A percentile compares a stretch with the other conserved stretches of the same genome.
Conservation (phyloP, 2,329 filamentous ascomycete genomes). For the Cercospora citrullina region DNA sequence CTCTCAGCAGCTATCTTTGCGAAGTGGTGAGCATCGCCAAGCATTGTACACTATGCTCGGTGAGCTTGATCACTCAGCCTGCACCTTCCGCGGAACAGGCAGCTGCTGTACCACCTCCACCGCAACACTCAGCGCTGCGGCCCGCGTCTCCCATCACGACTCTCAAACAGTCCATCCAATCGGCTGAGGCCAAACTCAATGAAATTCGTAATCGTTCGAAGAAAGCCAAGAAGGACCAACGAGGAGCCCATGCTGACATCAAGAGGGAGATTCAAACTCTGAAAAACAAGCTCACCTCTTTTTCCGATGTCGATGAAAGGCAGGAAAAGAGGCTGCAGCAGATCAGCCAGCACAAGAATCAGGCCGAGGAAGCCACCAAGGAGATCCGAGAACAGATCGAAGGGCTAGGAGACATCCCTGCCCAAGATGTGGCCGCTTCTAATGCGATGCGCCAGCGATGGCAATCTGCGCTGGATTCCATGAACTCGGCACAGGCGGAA, state of each 20-base stretch:
- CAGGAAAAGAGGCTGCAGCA: conserved; percentile 73
- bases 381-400: conserved; percentile 62
- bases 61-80: conserved; percentile 68
- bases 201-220: conserved; percentile 71
- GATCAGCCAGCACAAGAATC: conserved; percentile 71
- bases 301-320: conserved; percentile 74
- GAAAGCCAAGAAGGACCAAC: conserved; percentile 72
- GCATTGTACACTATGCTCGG: conserved; percentile 66
- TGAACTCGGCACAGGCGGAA: conserved; percentile 54
- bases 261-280: conserved; percentile 74
- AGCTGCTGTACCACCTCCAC: conserved; percentile 51
- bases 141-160: conserved; percentile 77
- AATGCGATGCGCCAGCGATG: conserved; percentile 59
- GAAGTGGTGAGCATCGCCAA: conserved; percentile 72
- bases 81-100: conserved; percentile 60
- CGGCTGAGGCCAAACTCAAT: conserved; percentile 67
- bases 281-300: conserved; percentile 62
- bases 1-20: conserved; percentile 73
- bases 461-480: conserved; percentile 55
- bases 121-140: conserved; percentile 64
- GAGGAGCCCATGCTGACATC: conserved; percentile 64
- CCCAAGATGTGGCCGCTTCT: conserved; percentile 61
- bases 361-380: conserved; percentile 63
- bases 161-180: conserved; percentile 71
- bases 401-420: conserved; percentile 63